A percentile compares a stretch with the other conserved stretches of the same genome.
Conservation (phyloP, 345 rosid species). For the Pistacia vera region DNA sequence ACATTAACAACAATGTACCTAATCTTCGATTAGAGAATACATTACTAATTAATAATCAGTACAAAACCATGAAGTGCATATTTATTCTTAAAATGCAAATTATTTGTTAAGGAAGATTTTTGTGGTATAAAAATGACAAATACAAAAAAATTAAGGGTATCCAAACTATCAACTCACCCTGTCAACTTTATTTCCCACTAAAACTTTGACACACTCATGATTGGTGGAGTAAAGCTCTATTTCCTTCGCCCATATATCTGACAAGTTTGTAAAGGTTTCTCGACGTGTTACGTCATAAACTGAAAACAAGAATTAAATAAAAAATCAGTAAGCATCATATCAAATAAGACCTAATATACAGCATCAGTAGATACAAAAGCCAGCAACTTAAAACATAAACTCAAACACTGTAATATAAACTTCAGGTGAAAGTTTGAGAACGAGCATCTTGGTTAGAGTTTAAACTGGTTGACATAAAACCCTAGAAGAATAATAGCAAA, state of each 20-base stretch:
- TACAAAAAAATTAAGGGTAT: neutral
- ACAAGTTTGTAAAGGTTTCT: conserved; percentile 76
- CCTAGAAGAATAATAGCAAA: too few species aligned
- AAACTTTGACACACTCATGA: conserved; percentile 68
- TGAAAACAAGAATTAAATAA: conserved; percentile 23
- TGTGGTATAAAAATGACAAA: neutral
- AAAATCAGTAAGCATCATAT: conserved; percentile 12
- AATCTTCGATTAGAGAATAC: neutral
- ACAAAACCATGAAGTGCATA: neutral
- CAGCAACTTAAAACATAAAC: neutral
- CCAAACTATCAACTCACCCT: conserved; percentile 45
- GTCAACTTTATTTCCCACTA: conserved; percentile 90
- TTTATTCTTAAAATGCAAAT: conserved; percentile 4
- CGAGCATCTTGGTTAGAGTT: neutral
- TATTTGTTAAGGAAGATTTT: neutral
- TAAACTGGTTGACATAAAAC: too few species aligned
- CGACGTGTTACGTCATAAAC: conserved; percentile 91
- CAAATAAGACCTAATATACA: neutral
- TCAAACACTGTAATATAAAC: neutral
- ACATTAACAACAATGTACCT: neutral
- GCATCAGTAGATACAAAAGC: neutral
- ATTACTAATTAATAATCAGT: neutral
- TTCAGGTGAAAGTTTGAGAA: neutral
- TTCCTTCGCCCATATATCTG: conserved; percentile 86
- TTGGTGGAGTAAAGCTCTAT: conserved; percentile 80